Base-by-base conservation (phyloP, 208 protist genomes). In the Trypanosomatidae sp. region DNA sequence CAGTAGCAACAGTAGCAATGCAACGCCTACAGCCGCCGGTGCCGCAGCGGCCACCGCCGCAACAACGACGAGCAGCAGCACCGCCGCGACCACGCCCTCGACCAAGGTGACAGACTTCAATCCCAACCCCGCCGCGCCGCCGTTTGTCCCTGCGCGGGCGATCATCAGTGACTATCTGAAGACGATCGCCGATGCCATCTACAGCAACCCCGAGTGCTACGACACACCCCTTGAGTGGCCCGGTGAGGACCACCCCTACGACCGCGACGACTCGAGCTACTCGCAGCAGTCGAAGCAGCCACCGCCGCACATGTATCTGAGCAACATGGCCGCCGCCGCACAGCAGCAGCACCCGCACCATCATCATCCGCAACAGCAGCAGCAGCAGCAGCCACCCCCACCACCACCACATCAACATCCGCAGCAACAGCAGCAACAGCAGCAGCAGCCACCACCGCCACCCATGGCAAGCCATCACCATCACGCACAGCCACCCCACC, bases 181-280 rank as follows among this genome's bases (percentile, higher is more conserved):
- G 18, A 49, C 54, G 16, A 55, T 88, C 42, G 72, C 66, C 6
- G 55, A 55, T 8, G 51, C 67, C 19, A 72, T 88, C 21, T 28
- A 43, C 28, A 58, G 10, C 35, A 72, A 72, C 63, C 38, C 43
- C 6, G 48, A 61, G 35, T 82, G 74, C 70, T 84, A 73, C 52
- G 35, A 37, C 13, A 64, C 54, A 48, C 25, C 38, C 0, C 33
- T 52, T 0, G 57, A 69, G 27, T 88, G 78, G 78, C 73, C 78
- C 2, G 78, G 73, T 26, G 65, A 69, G 25, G 48, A 66, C 30
- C 40, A 63, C 32, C 43, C 66, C 61, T 87, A 79, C 37, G 77
- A 87, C 55, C 58, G 62, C 13, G 77, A 87, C 45, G 73, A 68
- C 48, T 82, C 72, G 21, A 51, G 61, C 7, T 82, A 87, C 55